Base-by-base conservation (phyloP, 257 asterid species). In the Primulina huaijiensis region DNA sequence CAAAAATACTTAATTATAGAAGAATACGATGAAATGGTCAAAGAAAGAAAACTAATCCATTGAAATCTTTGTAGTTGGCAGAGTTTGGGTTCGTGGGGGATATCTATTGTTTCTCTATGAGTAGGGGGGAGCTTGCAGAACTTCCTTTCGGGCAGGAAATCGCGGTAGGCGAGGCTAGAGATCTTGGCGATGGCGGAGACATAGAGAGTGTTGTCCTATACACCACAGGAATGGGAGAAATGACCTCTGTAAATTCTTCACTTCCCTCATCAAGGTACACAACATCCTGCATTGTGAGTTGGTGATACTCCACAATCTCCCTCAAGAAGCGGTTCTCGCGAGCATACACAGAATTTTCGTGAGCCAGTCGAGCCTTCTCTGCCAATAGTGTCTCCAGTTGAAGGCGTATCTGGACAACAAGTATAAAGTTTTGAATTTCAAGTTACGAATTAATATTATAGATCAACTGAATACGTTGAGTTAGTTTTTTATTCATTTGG, bases 331-430 rank as follows among this genome's bases (percentile, higher is more conserved):
- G 80, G 46, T 94, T 94, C 79, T 94, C 99, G 19, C 99, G 78
- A 0, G 99, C 92, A 60, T 89, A 91, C 3, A 89, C 90, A 0
- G 95, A 84, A 70, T 91, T 94, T 38, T 94, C 97, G 33, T 87
- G 90, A 8, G 97, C 96, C 82, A 94, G 30, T 2, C 99, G 82
- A 20, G 92, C 90, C 81, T 94, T 94, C 91, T 93, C 96, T 0
- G 90, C 97, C 76, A 93, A 74, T 5, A 93, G 89, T n/a, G 96
- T 90, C 84, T 93, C 99, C 72, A 93, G 89, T 74, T 90, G 96
- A 74, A 76, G 80, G 37, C 96, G 84, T 79, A 89, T 93, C 99
- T 89, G 79, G 17, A 19, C 46, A 30, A 29, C 14, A 43, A 43
- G 5, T 1, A 43, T 23, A 23, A 23, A 23, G 25, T 23, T 23